These are phyloP conservation scores for Fraxinus pennsylvanica DNA, from an alignment of 257 asterid species.

Conservation along the genomic window DNA sequence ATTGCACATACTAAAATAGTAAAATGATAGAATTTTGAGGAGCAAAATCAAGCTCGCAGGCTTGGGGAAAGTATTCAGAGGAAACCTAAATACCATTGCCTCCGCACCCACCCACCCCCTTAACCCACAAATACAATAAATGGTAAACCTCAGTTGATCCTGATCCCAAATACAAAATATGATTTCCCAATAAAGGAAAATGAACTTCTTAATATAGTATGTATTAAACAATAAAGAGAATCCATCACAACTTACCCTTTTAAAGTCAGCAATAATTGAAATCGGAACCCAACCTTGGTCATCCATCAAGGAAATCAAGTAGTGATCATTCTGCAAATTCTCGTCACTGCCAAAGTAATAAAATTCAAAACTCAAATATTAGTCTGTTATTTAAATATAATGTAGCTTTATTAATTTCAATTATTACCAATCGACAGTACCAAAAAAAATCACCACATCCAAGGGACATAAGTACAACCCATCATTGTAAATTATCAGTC, in stretches of 20 bases:
- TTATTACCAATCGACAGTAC: not conserved
- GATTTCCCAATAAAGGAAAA: not conserved
- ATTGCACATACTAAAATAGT: not conserved
- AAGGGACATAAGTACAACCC: constrained; percentile 7
- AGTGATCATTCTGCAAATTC: constrained; percentile 70
- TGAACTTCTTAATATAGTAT: not conserved
- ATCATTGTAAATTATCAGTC: not conserved
- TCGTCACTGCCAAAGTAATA: constrained; percentile 60
- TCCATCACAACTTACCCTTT: constrained; percentile 56
- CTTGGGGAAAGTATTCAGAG: constrained; percentile 1
- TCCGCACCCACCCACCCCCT: not conserved
- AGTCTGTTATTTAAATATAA: constrained; percentile 12
- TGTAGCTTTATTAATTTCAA: constrained; percentile 8
- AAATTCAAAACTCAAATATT: constrained; percentile 21
- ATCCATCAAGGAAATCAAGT: constrained; percentile 87
- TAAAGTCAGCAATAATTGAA: constrained; percentile 67
- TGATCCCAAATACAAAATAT: not conserved
- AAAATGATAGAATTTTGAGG: constrained; percentile 15
- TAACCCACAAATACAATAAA: not conserved
- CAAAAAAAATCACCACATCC: constrained; percentile 14
- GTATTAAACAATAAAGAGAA: constrained; percentile 13
- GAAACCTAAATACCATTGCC: constrained; percentile 3
- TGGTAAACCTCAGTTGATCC: not conserved
- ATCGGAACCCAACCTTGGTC: constrained; percentile 88
- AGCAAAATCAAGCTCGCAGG: constrained; percentile 21